Percentiles rank a stretch among this genome's conserved stretches.
phyloP scores from a whole-genome alignment of 352 stramenopile genomes.

The Phytophthora agathidicida region DNA sequence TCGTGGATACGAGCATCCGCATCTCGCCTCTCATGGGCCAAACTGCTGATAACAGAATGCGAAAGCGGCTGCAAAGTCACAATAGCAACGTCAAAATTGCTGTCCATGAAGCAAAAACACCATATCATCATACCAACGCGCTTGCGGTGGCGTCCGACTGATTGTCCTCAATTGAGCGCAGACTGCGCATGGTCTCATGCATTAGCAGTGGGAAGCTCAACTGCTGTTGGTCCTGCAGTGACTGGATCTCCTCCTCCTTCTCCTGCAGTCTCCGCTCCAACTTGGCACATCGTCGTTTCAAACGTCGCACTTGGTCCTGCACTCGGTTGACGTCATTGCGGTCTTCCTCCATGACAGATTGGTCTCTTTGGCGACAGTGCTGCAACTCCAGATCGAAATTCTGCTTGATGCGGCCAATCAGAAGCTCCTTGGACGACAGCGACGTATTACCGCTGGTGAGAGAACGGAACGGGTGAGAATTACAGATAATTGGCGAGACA shows the following conservation, averaged over 20 bases:
- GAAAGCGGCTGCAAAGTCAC: conserved; percentile 44
- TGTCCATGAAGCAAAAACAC: too few species aligned
- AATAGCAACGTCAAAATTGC: too few species aligned
- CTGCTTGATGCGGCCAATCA: conserved; percentile 59
- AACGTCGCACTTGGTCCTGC: conserved; percentile 48
- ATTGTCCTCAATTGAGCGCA: conserved; percentile 51
- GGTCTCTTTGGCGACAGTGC: conserved; percentile 45
- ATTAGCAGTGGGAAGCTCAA: conserved; percentile 57
- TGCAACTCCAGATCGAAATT: conserved; percentile 69
- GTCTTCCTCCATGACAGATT: too few species aligned
- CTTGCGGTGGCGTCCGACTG: conserved; percentile 23
- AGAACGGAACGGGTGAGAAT: neutral
- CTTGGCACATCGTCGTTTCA: conserved; percentile 64
- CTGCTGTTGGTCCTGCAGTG: conserved; percentile 60
- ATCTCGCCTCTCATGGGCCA: conserved; percentile 29
- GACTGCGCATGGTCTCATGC: conserved; percentile 67
- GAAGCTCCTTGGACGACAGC: conserved; percentile 25
- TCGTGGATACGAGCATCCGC: conserved; percentile 64
- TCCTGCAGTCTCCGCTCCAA: conserved; percentile 66
- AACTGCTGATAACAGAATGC: conserved; percentile 43
- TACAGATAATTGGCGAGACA: neutral
- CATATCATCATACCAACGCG: conserved; percentile 18
- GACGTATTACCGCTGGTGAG: neutral
- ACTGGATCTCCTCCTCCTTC: conserved; percentile 54
- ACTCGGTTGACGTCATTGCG: conserved; percentile 35